Evolutionary conservation across 148 eudicot genomes (phyloP).

Genomic region (Drosera capensis): DNA sequence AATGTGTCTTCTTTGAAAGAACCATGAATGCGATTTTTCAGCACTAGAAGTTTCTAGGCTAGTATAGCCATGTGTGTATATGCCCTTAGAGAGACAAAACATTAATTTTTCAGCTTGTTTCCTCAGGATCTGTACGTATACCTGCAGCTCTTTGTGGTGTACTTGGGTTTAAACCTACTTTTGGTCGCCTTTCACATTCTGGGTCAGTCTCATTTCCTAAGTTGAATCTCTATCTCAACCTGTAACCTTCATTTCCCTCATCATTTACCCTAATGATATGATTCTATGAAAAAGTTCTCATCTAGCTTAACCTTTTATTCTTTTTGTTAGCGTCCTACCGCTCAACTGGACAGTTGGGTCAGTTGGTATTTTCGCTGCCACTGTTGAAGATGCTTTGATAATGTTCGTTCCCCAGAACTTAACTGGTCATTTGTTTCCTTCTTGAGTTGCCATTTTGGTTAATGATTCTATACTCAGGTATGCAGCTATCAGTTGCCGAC

Average conservation of each 20-base stretch:
- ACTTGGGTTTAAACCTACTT: constrained; percentile 89
- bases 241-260: background rate
- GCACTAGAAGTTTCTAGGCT: too few relatives aligned
- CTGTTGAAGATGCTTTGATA: constrained; percentile 81
- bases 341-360: constrained; percentile 92
- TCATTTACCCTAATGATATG: background rate
- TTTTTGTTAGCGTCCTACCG: constrained; percentile 66
- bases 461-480: constrained; percentile 33
- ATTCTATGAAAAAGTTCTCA: background rate
- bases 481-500: constrained; percentile 67
- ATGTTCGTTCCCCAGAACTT: constrained; percentile 29
- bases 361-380: constrained; percentile 84
- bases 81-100: too few relatives aligned
- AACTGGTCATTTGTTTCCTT: background rate
- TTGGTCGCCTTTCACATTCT: constrained; percentile 71
- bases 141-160: constrained; percentile 99
- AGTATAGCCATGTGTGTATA: too few relatives aligned
- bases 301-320: constrained; percentile 3
- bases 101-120: background rate
- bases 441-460: background rate
- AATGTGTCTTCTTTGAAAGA: too few relatives aligned
- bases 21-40: too few relatives aligned
- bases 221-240: background rate
- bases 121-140: constrained; percentile 74
- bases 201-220: constrained; percentile 34